A percentile compares a stretch with the other conserved stretches of the same genome.
Evolutionary conservation across 257 asterid species (phyloP).

Genomic region (Solanum ossicruentum): DNA sequence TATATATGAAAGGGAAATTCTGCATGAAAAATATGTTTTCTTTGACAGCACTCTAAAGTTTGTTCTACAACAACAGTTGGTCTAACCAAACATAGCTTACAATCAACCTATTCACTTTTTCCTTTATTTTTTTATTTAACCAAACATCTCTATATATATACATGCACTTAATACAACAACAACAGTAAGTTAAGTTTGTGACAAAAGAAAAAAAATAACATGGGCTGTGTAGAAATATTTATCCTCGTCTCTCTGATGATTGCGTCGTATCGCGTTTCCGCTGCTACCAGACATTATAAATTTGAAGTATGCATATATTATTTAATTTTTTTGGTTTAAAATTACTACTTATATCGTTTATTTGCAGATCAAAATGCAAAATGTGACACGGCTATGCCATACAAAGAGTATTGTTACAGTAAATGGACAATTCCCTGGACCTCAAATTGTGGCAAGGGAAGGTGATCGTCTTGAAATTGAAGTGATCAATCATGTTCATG

Average conservation of each 20-base stretch:
- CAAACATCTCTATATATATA: constrained; percentile 8
- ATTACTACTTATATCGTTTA: neutral
- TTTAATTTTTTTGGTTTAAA: neutral
- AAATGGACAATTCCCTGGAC: neutral
- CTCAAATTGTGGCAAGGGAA: neutral
- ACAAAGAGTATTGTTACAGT: neutral
- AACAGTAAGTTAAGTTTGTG: neutral
- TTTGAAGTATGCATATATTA: constrained; percentile 14
- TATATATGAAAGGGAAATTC: neutral
- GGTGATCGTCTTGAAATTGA: neutral
- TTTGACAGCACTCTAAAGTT: neutral
- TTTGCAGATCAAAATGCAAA: neutral
- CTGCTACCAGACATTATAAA: constrained; percentile 26
- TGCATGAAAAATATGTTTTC: neutral
- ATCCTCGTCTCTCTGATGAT: neutral
- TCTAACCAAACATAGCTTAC: constrained; percentile 1
- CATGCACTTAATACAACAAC: neutral
- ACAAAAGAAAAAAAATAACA: neutral
- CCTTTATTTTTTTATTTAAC: constrained; percentile 1
- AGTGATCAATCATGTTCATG: neutral
- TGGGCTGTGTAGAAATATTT: constrained; percentile 9
- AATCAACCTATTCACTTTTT: neutral
- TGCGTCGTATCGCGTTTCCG: neutral
- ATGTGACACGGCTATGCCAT: neutral
- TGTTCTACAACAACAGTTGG: constrained; percentile 4